These are phyloP conservation scores for Ascosphaera acerosa DNA, from an alignment of 2,329 filamentous ascomycete species.

Conservation along the genomic window DNA sequence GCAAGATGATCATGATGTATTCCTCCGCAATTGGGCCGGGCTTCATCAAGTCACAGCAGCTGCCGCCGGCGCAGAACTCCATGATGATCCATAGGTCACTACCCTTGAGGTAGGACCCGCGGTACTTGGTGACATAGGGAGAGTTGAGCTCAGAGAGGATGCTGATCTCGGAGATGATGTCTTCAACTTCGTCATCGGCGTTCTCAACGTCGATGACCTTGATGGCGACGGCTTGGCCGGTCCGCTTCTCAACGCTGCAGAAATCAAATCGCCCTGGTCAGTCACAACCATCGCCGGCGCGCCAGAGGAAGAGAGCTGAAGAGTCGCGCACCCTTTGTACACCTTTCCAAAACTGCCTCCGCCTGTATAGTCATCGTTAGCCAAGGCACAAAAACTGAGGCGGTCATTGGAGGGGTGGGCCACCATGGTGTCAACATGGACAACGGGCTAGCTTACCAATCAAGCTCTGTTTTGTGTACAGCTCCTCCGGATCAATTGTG, in stretches of 20 bases:
- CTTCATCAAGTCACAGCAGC: slow-evolving; percentile 93
- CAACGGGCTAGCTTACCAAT: slow-evolving; percentile 33
- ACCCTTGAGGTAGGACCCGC: slow-evolving; percentile 89
- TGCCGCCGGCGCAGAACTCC: slow-evolving; percentile 99
- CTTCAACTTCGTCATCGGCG: slow-evolving; percentile 95
- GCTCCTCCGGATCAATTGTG: slow-evolving; percentile 55
- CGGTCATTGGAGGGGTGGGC: background rate
- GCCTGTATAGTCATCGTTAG: slow-evolving; percentile 26
- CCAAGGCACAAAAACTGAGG: slow-evolving; percentile 1
- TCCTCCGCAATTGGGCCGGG: slow-evolving; percentile 93
- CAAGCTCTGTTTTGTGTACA: slow-evolving; percentile 84
- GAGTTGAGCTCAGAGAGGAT: slow-evolving; percentile 92
- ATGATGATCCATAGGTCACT: slow-evolving; percentile 98
- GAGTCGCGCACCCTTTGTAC: slow-evolving; percentile 57
- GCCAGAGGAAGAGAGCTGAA: slow-evolving; percentile 1
- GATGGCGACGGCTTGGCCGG: slow-evolving; percentile 83
- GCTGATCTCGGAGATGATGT: slow-evolving; percentile 96
- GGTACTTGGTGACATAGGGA: slow-evolving; percentile 95
- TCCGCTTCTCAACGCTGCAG: slow-evolving; percentile 64
- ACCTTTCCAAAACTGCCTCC: slow-evolving; percentile 97
- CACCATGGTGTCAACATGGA: slow-evolving; percentile 2
- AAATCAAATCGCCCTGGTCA: too few relatives aligned
- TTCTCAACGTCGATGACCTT: slow-evolving; percentile 98
- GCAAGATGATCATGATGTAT: slow-evolving; percentile 91
- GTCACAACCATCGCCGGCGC: slow-evolving; percentile 2